Evolutionary conservation across 108 stramenopile species (phyloP), one percentile per base, ranked within the genome.

Genomic region (Seminavis robusta): DNA sequence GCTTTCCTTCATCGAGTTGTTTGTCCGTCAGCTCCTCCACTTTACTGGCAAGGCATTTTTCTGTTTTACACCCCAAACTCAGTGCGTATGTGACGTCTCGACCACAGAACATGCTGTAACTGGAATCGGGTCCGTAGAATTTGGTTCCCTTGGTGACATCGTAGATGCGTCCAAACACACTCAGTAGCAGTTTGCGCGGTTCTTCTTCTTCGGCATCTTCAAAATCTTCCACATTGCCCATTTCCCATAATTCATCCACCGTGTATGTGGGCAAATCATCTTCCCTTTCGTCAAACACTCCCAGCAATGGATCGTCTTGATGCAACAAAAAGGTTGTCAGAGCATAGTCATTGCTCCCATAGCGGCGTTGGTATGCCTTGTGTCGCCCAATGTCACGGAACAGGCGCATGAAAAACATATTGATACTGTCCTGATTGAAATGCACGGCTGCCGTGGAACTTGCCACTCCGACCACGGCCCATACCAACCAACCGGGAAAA

Each of bases 321-420:
- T 62, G 37, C 16, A 74, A 36, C 6, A 79, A 29, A 13, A 58
- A 48, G 15, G 55, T 50, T 32, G 54, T 47, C 30, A 38, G 34
- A 36, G 19, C 17, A 15, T 60, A 52, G 23, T 37, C 60, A 39
- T 75, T 65, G 36, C 50, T 39, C n/a, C n/a, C n/a, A 61, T 69
- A 49, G 10, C 78, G 67, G 34, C 89, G 83, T 29, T 76, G 73
- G 11, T 69, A 59, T 0, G 89, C 82, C 57, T 90, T 90, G 52
- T 64, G 58, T 2, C 89, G 64, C 10, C 73, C 79, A 15, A 91
- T 44, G 44, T 91, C 81, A 8, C 89, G 83, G 51, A 91, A 86
- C 67, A 91, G 72, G 38, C 81, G 69, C 89, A 91, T 91, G n/a
- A 84, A 61, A n/a, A n/a, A n/a, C n/a, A n/a, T n/a, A n/a, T n/a